Evolutionary conservation across 2,329 filamentous ascomycete species (phyloP).

Genomic region (Cladophialophora carrionii): DNA sequence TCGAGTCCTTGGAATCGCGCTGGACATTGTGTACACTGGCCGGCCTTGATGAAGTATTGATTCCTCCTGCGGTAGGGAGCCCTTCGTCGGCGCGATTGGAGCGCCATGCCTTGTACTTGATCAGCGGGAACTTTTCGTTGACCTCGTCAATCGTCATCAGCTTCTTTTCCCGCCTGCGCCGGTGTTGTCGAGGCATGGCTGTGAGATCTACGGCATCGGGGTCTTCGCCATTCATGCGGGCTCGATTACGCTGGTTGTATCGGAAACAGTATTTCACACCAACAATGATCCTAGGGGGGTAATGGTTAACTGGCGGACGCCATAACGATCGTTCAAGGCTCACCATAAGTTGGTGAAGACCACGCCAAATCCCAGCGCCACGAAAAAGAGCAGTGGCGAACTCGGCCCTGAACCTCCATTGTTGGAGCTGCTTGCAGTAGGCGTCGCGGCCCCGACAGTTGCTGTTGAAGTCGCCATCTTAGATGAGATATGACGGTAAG

Average conservation of each 20-base stretch:
- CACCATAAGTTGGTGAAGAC: conserved; percentile 99
- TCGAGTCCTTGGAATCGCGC: conserved; percentile 30
- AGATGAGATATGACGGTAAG: conserved; percentile 20
- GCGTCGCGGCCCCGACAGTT: conserved; percentile 31
- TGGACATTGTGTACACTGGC: conserved; percentile 67
- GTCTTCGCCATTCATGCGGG: conserved; percentile 73
- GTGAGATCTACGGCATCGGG: conserved; percentile 87
- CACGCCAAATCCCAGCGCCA: conserved; percentile 93
- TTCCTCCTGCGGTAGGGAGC: conserved; percentile 79
- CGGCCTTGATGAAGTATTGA: conserved; percentile 63
- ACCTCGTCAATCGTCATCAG: conserved; percentile 99
- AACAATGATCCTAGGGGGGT: conserved; percentile 85
- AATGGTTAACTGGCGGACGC: conserved; percentile 7
- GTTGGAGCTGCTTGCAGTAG: conserved; percentile 38
- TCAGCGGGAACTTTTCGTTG: conserved; percentile 92
- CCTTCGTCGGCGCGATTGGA: conserved; percentile 80
- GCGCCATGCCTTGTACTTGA: conserved; percentile 96
- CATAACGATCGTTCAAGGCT: conserved; percentile 44
- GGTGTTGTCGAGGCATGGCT: conserved; percentile 80
- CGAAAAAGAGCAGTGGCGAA: conserved; percentile 85
- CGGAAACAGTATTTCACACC: conserved; percentile 99
- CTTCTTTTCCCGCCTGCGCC: conserved; percentile 92
- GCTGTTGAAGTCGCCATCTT: conserved; percentile 30
- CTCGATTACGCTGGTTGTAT: conserved; percentile 92
- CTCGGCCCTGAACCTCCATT: conserved; percentile 56